Evolutionary conservation across 192 early-diverging fungal genomes (phyloP).

Genomic region (Coemansia sp.): DNA sequence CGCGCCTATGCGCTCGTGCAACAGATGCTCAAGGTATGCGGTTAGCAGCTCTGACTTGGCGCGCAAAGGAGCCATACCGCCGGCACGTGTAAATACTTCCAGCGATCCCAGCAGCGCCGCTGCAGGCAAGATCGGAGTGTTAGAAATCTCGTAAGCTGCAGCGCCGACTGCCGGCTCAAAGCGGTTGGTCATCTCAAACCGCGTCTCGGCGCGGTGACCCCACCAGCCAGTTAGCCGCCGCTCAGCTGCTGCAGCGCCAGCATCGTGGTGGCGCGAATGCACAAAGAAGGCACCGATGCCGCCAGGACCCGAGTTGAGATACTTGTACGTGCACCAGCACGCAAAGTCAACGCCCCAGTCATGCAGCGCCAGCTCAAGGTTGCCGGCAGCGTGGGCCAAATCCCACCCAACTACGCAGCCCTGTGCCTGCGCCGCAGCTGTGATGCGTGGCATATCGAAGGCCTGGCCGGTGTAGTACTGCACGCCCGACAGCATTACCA

Average conservation of each 20-base stretch:
- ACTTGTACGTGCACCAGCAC: constrained; percentile 99
- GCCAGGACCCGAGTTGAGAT: constrained; percentile 96
- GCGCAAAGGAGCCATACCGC: constrained; percentile 62
- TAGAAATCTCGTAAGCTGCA: constrained; percentile 81
- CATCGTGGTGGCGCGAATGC: constrained; percentile 72
- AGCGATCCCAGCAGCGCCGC: constrained; percentile 75
- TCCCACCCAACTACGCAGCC: constrained; percentile 93
- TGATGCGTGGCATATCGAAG: constrained; percentile 86
- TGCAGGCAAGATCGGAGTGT: constrained; percentile 77
- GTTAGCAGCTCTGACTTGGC: constrained; percentile 77
- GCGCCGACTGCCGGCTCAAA: constrained; percentile 82
- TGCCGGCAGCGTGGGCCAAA: constrained; percentile 93
- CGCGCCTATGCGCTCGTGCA: constrained; percentile 44
- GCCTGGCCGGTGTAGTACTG: constrained; percentile 94
- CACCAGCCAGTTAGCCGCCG: constrained; percentile 89
- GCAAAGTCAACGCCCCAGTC: constrained; percentile 98
- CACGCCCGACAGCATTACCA: constrained; percentile 85
- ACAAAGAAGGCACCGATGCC: constrained; percentile 91
- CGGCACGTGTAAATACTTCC: constrained; percentile 72
- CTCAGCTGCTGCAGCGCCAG: constrained; percentile 22
- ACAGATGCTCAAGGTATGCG: constrained; percentile 76
- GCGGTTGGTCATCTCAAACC: constrained; percentile 85
- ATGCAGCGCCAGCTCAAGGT: constrained; percentile 83
- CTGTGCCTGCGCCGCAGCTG: constrained; percentile 72
- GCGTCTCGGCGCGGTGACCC: constrained; percentile 77